Conservation (phyloP, 1,139 yeast species). For the Pichia sp. region DNA sequence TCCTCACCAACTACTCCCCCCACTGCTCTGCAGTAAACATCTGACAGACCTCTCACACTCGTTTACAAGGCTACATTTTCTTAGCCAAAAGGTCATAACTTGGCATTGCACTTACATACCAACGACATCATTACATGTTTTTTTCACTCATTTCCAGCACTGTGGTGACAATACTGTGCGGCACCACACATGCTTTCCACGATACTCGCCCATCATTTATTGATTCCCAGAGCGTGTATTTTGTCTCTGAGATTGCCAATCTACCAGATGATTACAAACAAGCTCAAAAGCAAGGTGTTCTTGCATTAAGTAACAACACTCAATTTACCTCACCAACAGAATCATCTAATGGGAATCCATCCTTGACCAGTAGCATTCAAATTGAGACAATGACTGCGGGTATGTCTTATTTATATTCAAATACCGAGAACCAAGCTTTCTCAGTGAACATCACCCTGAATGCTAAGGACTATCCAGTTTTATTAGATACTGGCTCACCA, state of each 20-base stretch:
- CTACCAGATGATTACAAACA: constrained; percentile 8
- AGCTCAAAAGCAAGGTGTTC: constrained; percentile 1
- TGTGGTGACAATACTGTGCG: too few relatives aligned
- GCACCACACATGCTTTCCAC: constrained; percentile 10
- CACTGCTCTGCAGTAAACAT: too few relatives aligned
- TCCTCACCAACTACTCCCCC: too few relatives aligned
- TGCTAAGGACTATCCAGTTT: constrained; percentile 38
- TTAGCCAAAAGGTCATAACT: too few relatives aligned
- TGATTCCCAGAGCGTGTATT: constrained; percentile 8
- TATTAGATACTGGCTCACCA: constrained; percentile 62
- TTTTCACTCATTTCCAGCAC: too few relatives aligned
- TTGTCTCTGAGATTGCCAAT: constrained; percentile 14
- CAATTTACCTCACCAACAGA: constrained; percentile 7
- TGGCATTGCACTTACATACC: too few relatives aligned
- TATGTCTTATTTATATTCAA: constrained; percentile 23
- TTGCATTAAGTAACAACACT: not conserved
- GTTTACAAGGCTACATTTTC: too few relatives aligned
- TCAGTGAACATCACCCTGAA: constrained; percentile 32
- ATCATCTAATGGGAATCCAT: constrained; percentile 3
- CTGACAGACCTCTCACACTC: too few relatives aligned
- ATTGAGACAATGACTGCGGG: constrained; percentile 18
- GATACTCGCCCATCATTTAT: constrained; percentile 7
- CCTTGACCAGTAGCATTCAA: constrained; percentile 4
- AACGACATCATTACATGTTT: too few relatives aligned
- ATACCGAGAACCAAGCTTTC: constrained; percentile 28